A percentile compares a stretch with the other conserved stretches of the same genome.
These are phyloP conservation scores for Aegilops speltoides DNA, from an alignment of 176 grass and related monocot genomes.

Conservation along the genomic window DNA sequence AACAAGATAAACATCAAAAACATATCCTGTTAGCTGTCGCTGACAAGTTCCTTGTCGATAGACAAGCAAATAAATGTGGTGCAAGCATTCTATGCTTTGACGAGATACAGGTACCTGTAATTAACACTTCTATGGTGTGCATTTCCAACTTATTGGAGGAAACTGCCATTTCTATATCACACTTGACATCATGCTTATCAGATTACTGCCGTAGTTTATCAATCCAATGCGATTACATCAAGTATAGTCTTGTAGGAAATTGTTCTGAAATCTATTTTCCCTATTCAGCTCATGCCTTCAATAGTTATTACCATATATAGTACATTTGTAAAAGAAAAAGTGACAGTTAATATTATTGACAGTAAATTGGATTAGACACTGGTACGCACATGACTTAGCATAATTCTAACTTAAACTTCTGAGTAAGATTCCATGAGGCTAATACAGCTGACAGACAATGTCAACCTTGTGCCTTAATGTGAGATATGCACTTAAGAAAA, in stretches of 20 bases:
- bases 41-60: slow-evolving; percentile 92
- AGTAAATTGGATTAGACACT: not conserved
- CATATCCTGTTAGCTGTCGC: slow-evolving; percentile 94
- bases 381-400: not conserved
- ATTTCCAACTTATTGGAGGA: not conserved
- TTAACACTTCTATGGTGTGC: not conserved
- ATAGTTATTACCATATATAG: not conserved
- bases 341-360: not conserved
- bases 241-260: not conserved
- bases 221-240: not conserved
- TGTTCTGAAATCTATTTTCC: not conserved
- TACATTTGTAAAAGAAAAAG: not conserved
- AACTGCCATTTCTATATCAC: not conserved
- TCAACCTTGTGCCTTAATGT: not conserved
- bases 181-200: not conserved
- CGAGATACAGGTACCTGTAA: slow-evolving; percentile 82
- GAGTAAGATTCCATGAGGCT: not conserved
- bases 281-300: not conserved
- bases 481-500: not conserved
- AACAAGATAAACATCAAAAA: slow-evolving; percentile 72
- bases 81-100: slow-evolving; percentile 99
- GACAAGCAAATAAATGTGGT: slow-evolving; percentile 76
- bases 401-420: slow-evolving; percentile 5
- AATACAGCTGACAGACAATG: not conserved
- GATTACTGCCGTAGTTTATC: not conserved